A percentile compares a stretch with the other conserved stretches of the same genome.
These are phyloP conservation scores for Cyclotella baltica DNA, from an alignment of 108 stramenopile species.

Conservation along the genomic window DNA sequence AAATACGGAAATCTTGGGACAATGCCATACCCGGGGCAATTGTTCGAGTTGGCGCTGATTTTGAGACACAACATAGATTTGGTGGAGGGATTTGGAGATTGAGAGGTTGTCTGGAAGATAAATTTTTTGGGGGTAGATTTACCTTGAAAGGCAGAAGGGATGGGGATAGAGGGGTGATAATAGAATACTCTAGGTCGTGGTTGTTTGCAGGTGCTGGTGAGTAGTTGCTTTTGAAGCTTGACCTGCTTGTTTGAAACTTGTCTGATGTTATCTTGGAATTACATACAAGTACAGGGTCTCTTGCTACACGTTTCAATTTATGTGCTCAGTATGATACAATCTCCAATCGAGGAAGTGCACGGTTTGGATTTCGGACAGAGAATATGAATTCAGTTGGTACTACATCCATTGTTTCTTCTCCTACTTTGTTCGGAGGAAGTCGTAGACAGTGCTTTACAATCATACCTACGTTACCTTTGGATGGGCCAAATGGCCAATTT, in stretches of 20 bases:
- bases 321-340: constrained; percentile 39
- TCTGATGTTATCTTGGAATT: background rate
- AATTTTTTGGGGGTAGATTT: constrained; percentile 38
- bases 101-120: constrained; percentile 52
- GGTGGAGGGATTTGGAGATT: constrained; percentile 40
- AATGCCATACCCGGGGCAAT: constrained; percentile 43
- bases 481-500: constrained; percentile 42
- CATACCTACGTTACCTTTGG: constrained; percentile 42
- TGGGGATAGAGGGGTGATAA: constrained; percentile 22
- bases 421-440: constrained; percentile 8
- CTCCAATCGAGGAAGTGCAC: constrained; percentile 28
- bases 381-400: constrained; percentile 17
- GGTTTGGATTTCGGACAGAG: constrained; percentile 50
- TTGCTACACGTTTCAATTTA: constrained; percentile 47
- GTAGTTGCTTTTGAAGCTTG: too few relatives aligned
- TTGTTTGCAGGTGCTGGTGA: constrained; percentile 39
- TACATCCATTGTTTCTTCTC: constrained; percentile 18
- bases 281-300: constrained; percentile 5
- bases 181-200: constrained; percentile 55
- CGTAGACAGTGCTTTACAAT: constrained; percentile 39
- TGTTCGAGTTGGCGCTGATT: constrained; percentile 45
- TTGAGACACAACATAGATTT: constrained; percentile 41
- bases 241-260: background rate
- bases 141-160: constrained; percentile 30
- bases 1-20: constrained; percentile 51